Conservation (phyloP, 768 basidiomycete species). For the Rhodotorula graminis region DNA sequence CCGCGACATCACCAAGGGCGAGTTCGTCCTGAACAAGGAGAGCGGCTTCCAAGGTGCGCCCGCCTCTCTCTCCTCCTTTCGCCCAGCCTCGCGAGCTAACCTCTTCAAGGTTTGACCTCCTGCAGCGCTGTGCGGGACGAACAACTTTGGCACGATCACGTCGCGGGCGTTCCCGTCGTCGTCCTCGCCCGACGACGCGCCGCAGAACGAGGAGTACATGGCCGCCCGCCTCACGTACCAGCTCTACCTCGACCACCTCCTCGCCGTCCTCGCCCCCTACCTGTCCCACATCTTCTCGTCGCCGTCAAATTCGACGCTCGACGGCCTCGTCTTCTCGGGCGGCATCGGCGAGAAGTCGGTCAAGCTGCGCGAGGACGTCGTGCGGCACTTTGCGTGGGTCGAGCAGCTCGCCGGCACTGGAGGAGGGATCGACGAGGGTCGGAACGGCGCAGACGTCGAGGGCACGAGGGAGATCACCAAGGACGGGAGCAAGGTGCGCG, state of each 20-base stretch:
- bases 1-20: conserved; percentile 46
- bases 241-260: conserved; percentile 48
- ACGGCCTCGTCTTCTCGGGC: conserved; percentile 79
- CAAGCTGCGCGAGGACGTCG: conserved; percentile 60
- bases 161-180: conserved; percentile 24
- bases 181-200: conserved; percentile 43
- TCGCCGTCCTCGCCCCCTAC: conserved; percentile 29
- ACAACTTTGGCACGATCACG: conserved; percentile 66
- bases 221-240: conserved; percentile 62
- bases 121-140: conserved; percentile 41
- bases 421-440: conserved; percentile 51
- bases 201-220: conserved; percentile 48
- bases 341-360: conserved; percentile 77
- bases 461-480: conserved; percentile 44
- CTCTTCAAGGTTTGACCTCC: background rate
- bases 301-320: conserved; percentile 47
- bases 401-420: conserved; percentile 59
- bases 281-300: conserved; percentile 38
- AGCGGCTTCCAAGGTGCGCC: conserved; percentile 61
- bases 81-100: too few relatives aligned
- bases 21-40: conserved; percentile 52
- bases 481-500: conserved; percentile 43
- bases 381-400: conserved; percentile 56
- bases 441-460: conserved; percentile 45
- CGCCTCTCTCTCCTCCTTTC: background rate